A percentile compares a stretch with the other conserved stretches of the same genome.
These are phyloP conservation scores for Boletus sp. DNA, from an alignment of 768 basidiomycete genomes.

Conservation along the genomic window DNA sequence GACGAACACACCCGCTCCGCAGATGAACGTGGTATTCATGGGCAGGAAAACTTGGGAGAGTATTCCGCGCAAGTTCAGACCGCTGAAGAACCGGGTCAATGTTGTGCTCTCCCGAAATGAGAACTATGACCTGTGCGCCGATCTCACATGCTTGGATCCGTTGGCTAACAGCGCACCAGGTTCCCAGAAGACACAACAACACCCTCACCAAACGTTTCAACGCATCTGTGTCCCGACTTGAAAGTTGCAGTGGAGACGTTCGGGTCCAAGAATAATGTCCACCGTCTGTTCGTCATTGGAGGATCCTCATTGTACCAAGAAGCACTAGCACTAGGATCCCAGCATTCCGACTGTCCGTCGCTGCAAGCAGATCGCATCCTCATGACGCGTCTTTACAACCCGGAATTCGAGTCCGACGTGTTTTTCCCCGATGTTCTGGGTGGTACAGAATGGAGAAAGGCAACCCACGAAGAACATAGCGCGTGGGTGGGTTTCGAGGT, in stretches of 20 bases:
- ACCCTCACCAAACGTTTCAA: conserved; percentile 16
- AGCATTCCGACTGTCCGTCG: conserved; percentile 29
- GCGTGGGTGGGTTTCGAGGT: conserved; percentile 83
- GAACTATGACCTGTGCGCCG: conserved; percentile 59
- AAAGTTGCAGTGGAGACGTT: conserved; percentile 15
- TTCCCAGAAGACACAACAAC: conserved; percentile 5
- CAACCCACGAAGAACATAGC: conserved; percentile 59
- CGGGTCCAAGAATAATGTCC: conserved; percentile 26
- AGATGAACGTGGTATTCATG: conserved; percentile 83
- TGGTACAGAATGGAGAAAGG: conserved; percentile 50
- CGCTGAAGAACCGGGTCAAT: conserved; percentile 73
- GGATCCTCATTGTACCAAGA: conserved; percentile 84
- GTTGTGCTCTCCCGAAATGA: conserved; percentile 67
- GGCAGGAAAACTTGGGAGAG: conserved; percentile 98
- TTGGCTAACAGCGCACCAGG: conserved; percentile 14
- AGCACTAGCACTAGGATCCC: conserved; percentile 41
- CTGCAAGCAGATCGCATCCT: conserved; percentile 74
- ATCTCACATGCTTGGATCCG: background rate
- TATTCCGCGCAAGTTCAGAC: conserved; percentile 82
- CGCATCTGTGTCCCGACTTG: conserved; percentile 29
- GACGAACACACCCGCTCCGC: conserved; percentile 50
- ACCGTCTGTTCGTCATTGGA: conserved; percentile 83
- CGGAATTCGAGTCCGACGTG: conserved; percentile 83
- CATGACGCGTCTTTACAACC: conserved; percentile 76
- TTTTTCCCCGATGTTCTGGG: conserved; percentile 73